Conservation (phyloP, 1,284 basidiomycete genomes). For the Golubevia pallescens region DNA sequence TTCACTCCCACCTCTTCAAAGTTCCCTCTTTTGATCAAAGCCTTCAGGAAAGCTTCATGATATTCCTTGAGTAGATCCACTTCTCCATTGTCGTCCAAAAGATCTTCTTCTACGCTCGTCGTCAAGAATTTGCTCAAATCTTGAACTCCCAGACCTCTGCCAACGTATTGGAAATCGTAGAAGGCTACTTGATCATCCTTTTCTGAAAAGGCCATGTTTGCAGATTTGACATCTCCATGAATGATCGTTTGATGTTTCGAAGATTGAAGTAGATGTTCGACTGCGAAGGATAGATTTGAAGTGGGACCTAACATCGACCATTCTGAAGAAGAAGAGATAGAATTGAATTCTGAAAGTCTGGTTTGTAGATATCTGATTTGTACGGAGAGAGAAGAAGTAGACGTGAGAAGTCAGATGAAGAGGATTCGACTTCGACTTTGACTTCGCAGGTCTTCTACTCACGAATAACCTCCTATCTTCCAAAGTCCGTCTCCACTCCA, state of each 20-base stretch:
- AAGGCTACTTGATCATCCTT: constrained; percentile 15
- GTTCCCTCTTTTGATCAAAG: background rate
- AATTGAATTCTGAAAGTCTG: constrained; percentile 13
- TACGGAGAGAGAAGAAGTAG: too few species aligned
- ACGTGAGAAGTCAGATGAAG: too few species aligned
- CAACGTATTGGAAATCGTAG: constrained; percentile 47
- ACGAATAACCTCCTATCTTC: constrained; percentile 26
- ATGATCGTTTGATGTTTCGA: constrained; percentile 13
- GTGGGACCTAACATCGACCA: constrained; percentile 25
- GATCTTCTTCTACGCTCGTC: constrained; percentile 10
- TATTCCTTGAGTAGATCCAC: constrained; percentile 16
- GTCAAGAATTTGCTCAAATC: constrained; percentile 38
- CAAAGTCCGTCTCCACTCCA: constrained; percentile 24
- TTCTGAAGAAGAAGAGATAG: constrained; percentile 11
- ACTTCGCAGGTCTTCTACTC: too few species aligned
- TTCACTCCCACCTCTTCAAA: background rate
- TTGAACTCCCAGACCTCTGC: constrained; percentile 24
- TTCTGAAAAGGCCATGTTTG: constrained; percentile 31
- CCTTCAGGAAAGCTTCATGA: background rate
- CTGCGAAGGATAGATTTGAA: constrained; percentile 9
- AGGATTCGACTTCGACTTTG: too few species aligned
- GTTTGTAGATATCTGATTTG: constrained; percentile 21
- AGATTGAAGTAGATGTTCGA: constrained; percentile 26
- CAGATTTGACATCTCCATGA: constrained; percentile 40
- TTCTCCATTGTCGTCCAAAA: constrained; percentile 4